Base-by-base conservation (phyloP, 2,329 filamentous ascomycete genomes). In the Lojkania enalia region DNA sequence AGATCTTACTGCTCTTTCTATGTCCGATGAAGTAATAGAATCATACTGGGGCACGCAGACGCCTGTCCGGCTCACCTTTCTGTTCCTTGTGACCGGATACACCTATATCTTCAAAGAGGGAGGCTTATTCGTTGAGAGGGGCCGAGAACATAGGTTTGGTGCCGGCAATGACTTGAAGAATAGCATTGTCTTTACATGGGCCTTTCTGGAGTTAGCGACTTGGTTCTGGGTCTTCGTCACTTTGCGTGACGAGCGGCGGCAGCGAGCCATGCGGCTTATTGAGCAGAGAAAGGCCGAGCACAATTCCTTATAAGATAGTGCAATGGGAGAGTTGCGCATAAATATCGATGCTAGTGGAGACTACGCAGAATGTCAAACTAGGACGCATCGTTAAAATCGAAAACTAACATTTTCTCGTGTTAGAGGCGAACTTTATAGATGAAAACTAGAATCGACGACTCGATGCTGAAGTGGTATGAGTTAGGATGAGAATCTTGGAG, bases 141-240 rank as follows among this genome's bases (percentile, higher is more conserved):
- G 60, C 2, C 35, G 42, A 3, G 50, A 55, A 6, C 65, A 60
- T 40, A 64, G 50, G 49, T 51, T 36, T 41, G 64, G 48, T 41
- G 59, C 51, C 61, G 77, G 65, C 38, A 85, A 90, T 51, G 80
- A 81, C 18, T 70, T 96, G 58, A 90, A 91, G 74, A 95, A 95
- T 66, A 82, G 89, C 39, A 75, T 95, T 30, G 82, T 95, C 30
- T 95, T 96, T 65, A 84, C 87, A 0, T 94, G 90, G 71, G 84
- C 83, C 6, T 94, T 96, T 60, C 64, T 95, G 63, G 91, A 96
- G 75, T 82, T 89, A 67, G 77, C 89, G 55, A 80, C 81, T 49
- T 96, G 90, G 89, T 90, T 95, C 70, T 96, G 90, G 90, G 83
- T 71, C 5, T 72, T 64, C 42, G 44, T 70, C 14, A 59, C 64